These are phyloP conservation scores for Plasmodium coatneyi DNA, from an alignment of 169 alveolate genomes.

Conservation along the genomic window DNA sequence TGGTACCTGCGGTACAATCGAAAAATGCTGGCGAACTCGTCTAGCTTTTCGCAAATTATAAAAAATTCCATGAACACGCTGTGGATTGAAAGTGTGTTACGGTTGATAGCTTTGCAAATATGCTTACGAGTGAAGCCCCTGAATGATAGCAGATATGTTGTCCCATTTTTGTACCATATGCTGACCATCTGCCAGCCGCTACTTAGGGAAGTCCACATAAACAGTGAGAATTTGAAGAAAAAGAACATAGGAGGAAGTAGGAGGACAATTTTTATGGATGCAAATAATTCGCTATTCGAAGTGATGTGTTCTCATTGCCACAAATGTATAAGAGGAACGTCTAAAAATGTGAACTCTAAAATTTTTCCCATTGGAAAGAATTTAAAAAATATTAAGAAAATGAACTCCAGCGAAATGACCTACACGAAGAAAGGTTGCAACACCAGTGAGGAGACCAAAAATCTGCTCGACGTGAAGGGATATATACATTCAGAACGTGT, in stretches of 20 bases:
- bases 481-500: constrained; percentile 72
- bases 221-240: constrained; percentile 26
- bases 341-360: constrained; percentile 29
- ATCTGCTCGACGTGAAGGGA: constrained; percentile 33
- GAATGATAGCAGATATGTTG: constrained; percentile 71
- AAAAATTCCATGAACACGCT: constrained; percentile 75
- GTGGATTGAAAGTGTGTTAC: constrained; percentile 81
- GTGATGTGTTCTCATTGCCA: constrained; percentile 61
- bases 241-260: constrained; percentile 5
- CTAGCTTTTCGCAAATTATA: constrained; percentile 60
- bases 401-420: constrained; percentile 6
- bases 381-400: constrained; percentile 18
- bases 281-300: constrained; percentile 26
- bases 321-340: constrained; percentile 31
- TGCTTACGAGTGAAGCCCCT: constrained; percentile 80
- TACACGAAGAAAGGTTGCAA: not conserved
- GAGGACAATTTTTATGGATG: constrained; percentile 34
- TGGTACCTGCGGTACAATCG: constrained; percentile 63
- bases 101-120: constrained; percentile 78
- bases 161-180: constrained; percentile 79
- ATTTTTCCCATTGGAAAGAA: constrained; percentile 6
- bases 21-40: constrained; percentile 56
- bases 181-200: constrained; percentile 76
- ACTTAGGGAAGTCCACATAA: constrained; percentile 41
- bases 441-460: not conserved